These are phyloP conservation scores for Alectoria sarmentosa DNA, from an alignment of 495 filamentous ascomycete species.

Conservation along the genomic window DNA sequence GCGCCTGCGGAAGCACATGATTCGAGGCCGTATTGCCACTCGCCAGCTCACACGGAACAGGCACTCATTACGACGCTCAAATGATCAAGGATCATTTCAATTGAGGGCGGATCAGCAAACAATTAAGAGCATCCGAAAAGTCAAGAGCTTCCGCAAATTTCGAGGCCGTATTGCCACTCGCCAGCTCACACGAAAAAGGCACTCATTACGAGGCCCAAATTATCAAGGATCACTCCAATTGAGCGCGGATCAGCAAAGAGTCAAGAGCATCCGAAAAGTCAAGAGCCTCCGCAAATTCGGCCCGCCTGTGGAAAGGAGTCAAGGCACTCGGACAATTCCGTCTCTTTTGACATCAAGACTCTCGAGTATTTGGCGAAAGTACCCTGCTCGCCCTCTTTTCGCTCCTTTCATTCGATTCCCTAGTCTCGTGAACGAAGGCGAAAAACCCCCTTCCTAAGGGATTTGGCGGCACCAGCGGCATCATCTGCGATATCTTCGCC, in stretches of 20 bases:
- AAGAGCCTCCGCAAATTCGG: not conserved
- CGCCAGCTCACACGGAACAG: not conserved
- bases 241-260: not conserved
- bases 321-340: not conserved
- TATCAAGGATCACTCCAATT: not conserved
- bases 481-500: not conserved
- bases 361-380: not conserved
- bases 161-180: no score
- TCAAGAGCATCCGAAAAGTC: not conserved
- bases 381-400: not conserved
- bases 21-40: not conserved
- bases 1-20: not conserved
- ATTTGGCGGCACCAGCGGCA: not conserved
- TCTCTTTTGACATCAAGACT: not conserved
- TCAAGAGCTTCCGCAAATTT: no score
- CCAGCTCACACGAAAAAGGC: not conserved
- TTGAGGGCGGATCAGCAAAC: not conserved
- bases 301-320: not conserved
- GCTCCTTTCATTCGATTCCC: not conserved
- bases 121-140: not conserved
- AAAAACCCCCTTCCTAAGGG: not conserved
- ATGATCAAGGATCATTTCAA: not conserved
- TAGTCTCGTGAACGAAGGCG: not conserved
- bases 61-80: no score
- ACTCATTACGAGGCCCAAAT: not conserved